phyloP scores from a whole-genome alignment of 2,329 filamentous ascomycete genomes.

The Penicillium brasilianum region DNA sequence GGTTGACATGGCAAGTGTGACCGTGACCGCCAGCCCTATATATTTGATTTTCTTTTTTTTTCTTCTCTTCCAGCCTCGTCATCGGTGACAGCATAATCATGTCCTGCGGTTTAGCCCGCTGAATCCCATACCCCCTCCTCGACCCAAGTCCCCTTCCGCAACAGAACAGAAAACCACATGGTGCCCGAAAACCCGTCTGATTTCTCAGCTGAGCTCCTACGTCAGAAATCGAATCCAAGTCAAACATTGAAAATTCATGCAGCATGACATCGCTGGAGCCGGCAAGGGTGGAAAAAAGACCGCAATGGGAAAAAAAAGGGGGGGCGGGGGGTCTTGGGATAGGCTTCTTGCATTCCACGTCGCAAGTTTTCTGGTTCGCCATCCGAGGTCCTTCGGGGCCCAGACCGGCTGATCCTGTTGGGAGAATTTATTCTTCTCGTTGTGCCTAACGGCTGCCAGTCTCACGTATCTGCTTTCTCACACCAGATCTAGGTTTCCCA shows the following conservation, averaged over 20 bases:
- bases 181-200: background rate
- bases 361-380: conserved; percentile 4
- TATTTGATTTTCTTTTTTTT: background rate
- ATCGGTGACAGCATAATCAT: conserved; percentile 32
- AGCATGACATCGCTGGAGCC: conserved; percentile 7
- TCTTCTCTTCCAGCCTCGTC: conserved; percentile 21
- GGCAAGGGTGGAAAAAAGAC: background rate
- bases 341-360: background rate
- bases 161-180: background rate
- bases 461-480: background rate
- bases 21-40: background rate
- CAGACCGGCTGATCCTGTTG: conserved; percentile 21
- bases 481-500: background rate
- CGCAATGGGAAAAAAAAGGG: background rate
- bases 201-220: background rate
- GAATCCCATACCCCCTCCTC: background rate
- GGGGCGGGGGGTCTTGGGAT: background rate
- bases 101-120: conserved; percentile 12
- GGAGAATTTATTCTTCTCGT: background rate
- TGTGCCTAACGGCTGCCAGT: no score
- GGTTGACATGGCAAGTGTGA: background rate
- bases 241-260: conserved; percentile 9
- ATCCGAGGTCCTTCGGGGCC: conserved; percentile 25
- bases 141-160: background rate
- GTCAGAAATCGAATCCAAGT: background rate